These are phyloP conservation scores for Lachnellula occidentalis DNA, from an alignment of 2,329 filamentous ascomycete genomes.

Conservation along the genomic window DNA sequence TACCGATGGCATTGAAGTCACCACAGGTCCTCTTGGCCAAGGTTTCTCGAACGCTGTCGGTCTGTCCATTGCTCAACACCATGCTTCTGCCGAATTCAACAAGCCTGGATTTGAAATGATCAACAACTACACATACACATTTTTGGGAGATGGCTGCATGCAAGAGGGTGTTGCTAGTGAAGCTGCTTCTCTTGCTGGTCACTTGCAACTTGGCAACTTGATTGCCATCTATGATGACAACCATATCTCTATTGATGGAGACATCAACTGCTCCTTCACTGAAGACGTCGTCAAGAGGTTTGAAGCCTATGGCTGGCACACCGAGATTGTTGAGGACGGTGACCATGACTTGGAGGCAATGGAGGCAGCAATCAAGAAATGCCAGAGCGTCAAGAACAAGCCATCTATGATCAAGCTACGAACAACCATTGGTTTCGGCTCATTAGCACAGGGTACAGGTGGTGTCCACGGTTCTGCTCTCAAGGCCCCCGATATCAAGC, in stretches of 20 bases:
- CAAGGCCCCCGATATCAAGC: constrained; percentile 89
- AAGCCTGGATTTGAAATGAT: constrained; percentile 87
- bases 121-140: constrained; percentile 95
- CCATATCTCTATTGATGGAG: constrained; percentile 91
- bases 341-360: constrained; percentile 84
- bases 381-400: constrained; percentile 88
- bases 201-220: constrained; percentile 95
- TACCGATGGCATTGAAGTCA: constrained; percentile 95
- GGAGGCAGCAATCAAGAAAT: constrained; percentile 80
- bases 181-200: constrained; percentile 86
- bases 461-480: constrained; percentile 95
- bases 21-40: constrained; percentile 94
- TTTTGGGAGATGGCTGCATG: constrained; percentile 97
- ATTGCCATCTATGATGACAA: constrained; percentile 98
- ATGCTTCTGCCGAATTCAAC: constrained; percentile 90
- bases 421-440: constrained; percentile 96
- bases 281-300: constrained; percentile 95
- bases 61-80: constrained; percentile 92
- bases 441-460: constrained; percentile 85
- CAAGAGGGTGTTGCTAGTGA: constrained; percentile 97
- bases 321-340: constrained; percentile 76
- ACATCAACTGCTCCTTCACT: constrained; percentile 94
- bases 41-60: constrained; percentile 96
- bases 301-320: constrained; percentile 96
- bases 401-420: constrained; percentile 93